These are phyloP conservation scores for Bryoglossum gracile DNA, from an alignment of 495 filamentous ascomycete species.

Conservation along the genomic window DNA sequence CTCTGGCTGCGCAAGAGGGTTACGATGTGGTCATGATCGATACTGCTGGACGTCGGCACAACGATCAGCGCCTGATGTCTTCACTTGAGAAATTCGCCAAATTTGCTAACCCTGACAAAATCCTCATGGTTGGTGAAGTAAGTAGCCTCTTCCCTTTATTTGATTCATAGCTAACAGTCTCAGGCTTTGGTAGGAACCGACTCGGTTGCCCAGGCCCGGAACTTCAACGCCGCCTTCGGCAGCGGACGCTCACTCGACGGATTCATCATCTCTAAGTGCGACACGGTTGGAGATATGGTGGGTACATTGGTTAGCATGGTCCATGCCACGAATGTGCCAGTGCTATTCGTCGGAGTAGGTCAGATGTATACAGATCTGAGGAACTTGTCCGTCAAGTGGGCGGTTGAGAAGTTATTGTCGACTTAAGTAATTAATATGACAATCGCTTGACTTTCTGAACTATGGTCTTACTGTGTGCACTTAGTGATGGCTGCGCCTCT, in stretches of 20 bases:
- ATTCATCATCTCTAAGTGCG: slow-evolving; percentile 97
- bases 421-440: slow-evolving; percentile 22
- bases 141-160: slow-evolving; percentile 13
- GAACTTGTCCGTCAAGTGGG: slow-evolving; percentile 88
- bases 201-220: slow-evolving; percentile 87
- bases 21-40: slow-evolving; percentile 96
- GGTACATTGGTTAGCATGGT: slow-evolving; percentile 96
- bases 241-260: slow-evolving; percentile 73
- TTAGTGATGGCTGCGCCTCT: too few species aligned
- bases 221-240: slow-evolving; percentile 92
- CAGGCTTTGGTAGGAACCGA: slow-evolving; percentile 86
- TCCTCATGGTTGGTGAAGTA: slow-evolving; percentile 94
- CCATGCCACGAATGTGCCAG: slow-evolving; percentile 91
- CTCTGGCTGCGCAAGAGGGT: slow-evolving; percentile 61
- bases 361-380: slow-evolving; percentile 96
- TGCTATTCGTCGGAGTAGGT: slow-evolving; percentile 84
- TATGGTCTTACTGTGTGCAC: background rate
- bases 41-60: slow-evolving; percentile 90
- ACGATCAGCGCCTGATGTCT: slow-evolving; percentile 88
- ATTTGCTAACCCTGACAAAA: slow-evolving; percentile 92
- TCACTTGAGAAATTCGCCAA: slow-evolving; percentile 95
- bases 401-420: slow-evolving; percentile 68
- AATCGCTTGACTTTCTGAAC: background rate
- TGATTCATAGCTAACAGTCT: background rate
- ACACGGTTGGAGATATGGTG: slow-evolving; percentile 94